Evolutionary conservation across 345 rosid genomes (phyloP), one percentile per base, ranked within the genome.

Genomic region (Citrus reticulata): DNA sequence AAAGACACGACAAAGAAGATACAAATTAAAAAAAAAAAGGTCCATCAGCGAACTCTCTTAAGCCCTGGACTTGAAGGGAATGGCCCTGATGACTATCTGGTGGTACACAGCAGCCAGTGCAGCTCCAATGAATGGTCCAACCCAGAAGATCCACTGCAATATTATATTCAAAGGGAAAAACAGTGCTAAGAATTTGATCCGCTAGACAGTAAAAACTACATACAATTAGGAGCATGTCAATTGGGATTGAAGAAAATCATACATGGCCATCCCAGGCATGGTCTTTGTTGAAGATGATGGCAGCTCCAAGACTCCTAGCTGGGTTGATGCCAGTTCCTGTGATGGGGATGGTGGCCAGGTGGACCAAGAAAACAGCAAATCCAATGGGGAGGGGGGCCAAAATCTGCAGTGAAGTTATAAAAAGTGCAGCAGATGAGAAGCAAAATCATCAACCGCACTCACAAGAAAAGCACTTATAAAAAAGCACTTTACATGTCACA

Each of bases 311-410:
- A 79, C 94, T 90, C 86, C 94, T 89, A 20, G 94, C 92, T 0
- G 92, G 94, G 86, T 90, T 90, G 60, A 90, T 90, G 32, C 93
- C 94, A 1, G 94, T 90, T 80, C 92, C 92, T 2, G 94, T 89
- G 74, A 90, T 89, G 66, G 92, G 92, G 54, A 91, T 91, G 63
- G 94, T 91, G 46, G 92, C 94, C 81, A 91, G 79, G 66, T 91
- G 94, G 62, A 91, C 94, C 88, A 89, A 89, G 85, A 89, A 91
- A 49, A 91, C 94, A 2, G 92, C 91, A 75, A 91, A 91, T 30
- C 94, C 92, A 66, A 91, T 91, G 2, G 94, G 94, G 65, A 91
- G 94, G 16, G 94, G 94, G 73, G 94, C 94, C 89, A 91, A 82
- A 61, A 91, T 84, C 92, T 91, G 83, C 81, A 60, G 1, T 35